phyloP scores from a whole-genome alignment of 495 filamentous ascomycete genomes.

The Aspergillus indologenus region DNA sequence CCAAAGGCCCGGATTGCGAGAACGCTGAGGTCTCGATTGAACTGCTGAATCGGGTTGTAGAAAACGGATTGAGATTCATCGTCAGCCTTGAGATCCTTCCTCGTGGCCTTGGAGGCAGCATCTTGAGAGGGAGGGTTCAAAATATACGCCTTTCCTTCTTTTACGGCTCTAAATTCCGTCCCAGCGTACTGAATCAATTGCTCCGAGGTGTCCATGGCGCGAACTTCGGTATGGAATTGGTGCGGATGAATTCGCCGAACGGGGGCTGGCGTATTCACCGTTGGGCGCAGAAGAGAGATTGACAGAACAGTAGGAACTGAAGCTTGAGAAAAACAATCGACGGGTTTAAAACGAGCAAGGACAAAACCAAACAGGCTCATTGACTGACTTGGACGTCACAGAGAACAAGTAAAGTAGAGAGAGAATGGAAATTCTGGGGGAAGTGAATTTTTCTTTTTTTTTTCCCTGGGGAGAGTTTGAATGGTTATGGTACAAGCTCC shows the following conservation, averaged over 20 bases:
- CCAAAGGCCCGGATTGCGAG: constrained; percentile 84
- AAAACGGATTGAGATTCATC: constrained; percentile 76
- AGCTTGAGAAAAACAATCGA: neutral
- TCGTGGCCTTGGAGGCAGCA: constrained; percentile 41
- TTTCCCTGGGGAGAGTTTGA: neutral
- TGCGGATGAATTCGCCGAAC: neutral
- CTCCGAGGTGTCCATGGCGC: neutral
- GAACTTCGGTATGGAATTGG: neutral
- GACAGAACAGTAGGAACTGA: neutral
- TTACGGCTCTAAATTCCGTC: constrained; percentile 58
- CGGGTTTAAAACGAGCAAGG: neutral
- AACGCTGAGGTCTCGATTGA: constrained; percentile 93
- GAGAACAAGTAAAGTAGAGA: neutral
- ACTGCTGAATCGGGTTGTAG: constrained; percentile 98
- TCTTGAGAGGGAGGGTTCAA: constrained; percentile 53
- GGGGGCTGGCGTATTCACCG: neutral
- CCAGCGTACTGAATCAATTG: constrained; percentile 39
- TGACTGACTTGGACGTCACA: neutral
- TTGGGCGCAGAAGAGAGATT: neutral
- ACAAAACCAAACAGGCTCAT: neutral
- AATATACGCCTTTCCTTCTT: constrained; percentile 67
- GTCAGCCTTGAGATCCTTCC: constrained; percentile 43
- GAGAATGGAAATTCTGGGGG: neutral
- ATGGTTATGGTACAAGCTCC: no score
- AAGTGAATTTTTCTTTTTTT: neutral